These are phyloP conservation scores for Talaromyces sp. DNA, from an alignment of 2,329 filamentous ascomycete genomes.

Conservation along the genomic window DNA sequence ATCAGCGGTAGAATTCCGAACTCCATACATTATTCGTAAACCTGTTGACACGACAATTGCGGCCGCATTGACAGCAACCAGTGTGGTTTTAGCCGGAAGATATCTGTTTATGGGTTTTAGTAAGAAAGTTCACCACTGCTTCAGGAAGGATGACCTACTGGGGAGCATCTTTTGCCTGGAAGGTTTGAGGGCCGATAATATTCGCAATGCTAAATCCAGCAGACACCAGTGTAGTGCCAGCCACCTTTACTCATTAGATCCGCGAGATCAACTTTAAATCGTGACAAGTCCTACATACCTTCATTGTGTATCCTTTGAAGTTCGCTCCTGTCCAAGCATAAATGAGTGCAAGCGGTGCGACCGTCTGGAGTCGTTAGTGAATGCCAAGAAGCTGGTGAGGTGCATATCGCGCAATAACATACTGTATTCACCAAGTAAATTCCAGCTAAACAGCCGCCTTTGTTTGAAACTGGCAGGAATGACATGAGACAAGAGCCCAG, in stretches of 20 bases:
- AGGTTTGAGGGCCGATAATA: conserved; percentile 46
- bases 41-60: conserved; percentile 30
- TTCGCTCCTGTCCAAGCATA: conserved; percentile 51
- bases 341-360: conserved; percentile 46
- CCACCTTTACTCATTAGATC: conserved; percentile 40
- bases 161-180: conserved; percentile 48
- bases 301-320: conserved; percentile 51
- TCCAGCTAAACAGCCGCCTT: conserved; percentile 45
- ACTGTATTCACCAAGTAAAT: conserved; percentile 44
- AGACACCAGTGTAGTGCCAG: conserved; percentile 48
- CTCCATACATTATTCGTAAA: conserved; percentile 29
- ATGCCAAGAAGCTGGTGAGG: not conserved
- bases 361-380: conserved; percentile 30
- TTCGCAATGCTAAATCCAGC: conserved; percentile 46
- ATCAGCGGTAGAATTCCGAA: conserved; percentile 29
- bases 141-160: conserved; percentile 26
- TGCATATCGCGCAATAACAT: not conserved
- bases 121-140: not conserved
- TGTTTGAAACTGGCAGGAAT: conserved; percentile 40
- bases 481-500: conserved; percentile 45
- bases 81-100: conserved; percentile 41
- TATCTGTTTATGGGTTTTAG: conserved; percentile 20
- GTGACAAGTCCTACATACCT: conserved; percentile 15
- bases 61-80: conserved; percentile 37
- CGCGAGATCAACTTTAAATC: not conserved